A percentile compares a stretch with the other conserved stretches of the same genome.
These are phyloP conservation scores for Kwoniella botswanensis DNA, from an alignment of 768 basidiomycete species.

Conservation along the genomic window DNA sequence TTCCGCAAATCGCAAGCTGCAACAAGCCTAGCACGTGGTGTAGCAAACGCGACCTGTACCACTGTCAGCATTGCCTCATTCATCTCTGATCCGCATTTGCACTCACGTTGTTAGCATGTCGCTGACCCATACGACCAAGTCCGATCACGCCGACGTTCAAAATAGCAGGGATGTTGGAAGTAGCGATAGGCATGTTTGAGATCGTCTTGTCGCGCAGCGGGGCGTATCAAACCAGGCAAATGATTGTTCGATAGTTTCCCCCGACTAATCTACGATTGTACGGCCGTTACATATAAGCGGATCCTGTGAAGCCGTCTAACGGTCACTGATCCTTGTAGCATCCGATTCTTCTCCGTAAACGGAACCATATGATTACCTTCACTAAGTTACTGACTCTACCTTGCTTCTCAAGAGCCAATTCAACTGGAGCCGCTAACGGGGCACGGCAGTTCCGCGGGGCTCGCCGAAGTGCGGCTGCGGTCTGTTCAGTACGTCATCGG, in stretches of 20 bases:
- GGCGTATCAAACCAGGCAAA: too few species aligned
- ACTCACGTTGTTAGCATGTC: neutral
- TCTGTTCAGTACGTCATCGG: neutral
- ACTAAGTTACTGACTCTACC: neutral
- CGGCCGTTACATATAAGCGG: neutral
- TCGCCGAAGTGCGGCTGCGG: too few species aligned
- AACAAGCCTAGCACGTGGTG: neutral
- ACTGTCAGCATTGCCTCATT: neutral
- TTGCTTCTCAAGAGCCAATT: too few species aligned
- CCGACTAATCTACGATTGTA: neutral
- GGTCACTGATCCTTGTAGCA: neutral
- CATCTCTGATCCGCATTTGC: neutral
- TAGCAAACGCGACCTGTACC: neutral
- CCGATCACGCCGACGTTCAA: neutral
- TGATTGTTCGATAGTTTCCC: too few species aligned
- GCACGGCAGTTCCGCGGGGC: neutral
- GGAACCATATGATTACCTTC: neutral
- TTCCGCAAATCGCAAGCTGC: neutral
- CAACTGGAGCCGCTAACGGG: neutral
- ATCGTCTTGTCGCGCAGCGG: neutral
- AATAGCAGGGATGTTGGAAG: neutral
- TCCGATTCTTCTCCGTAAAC: neutral
- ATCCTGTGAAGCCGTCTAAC: neutral
- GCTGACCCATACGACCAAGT: neutral
- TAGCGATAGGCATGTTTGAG: neutral